Percentiles rank a stretch among this genome's conserved stretches.
These are phyloP conservation scores for Huntiella omanensis DNA, from an alignment of 2,329 filamentous ascomycete genomes.

Conservation along the genomic window DNA sequence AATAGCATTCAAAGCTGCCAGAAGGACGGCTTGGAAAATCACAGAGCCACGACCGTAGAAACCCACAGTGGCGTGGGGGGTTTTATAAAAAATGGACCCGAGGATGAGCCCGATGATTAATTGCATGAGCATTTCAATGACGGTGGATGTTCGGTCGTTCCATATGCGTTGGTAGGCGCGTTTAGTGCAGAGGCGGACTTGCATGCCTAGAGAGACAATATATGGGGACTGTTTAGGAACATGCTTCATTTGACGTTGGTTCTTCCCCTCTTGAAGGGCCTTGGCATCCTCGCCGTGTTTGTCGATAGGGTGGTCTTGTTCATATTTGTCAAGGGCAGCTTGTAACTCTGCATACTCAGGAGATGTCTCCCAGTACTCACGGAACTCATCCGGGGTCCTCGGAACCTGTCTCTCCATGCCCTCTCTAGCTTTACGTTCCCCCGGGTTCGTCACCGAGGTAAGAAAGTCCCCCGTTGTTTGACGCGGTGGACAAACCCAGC, in stretches of 20 bases:
- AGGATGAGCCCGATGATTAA: constrained; percentile 40
- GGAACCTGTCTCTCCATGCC: constrained; percentile 45
- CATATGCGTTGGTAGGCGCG: constrained; percentile 33
- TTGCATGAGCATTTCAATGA: constrained; percentile 27
- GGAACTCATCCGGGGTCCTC: constrained; percentile 52
- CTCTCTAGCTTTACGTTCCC: constrained; percentile 33
- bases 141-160: constrained; percentile 30
- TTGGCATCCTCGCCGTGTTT: constrained; percentile 21
- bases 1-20: constrained; percentile 39
- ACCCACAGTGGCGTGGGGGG: constrained; percentile 27
- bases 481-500: constrained; percentile 46
- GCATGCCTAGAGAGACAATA: constrained; percentile 35
- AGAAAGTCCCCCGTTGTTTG: constrained; percentile 54
- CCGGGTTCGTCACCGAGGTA: constrained; percentile 47
- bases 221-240: constrained; percentile 36
- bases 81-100: constrained; percentile 39
- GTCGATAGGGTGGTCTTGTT: constrained; percentile 25
- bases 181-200: constrained; percentile 31
- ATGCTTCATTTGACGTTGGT: constrained; percentile 31
- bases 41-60: constrained; percentile 37
- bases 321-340: constrained; percentile 30
- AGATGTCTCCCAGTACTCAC: constrained; percentile 26
- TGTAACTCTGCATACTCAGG: constrained; percentile 24
- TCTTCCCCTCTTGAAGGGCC: constrained; percentile 28
- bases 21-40: constrained; percentile 40